Evolutionary conservation across 306 rosid genomes (phyloP).

Genomic region (Carpinus fangiana): DNA sequence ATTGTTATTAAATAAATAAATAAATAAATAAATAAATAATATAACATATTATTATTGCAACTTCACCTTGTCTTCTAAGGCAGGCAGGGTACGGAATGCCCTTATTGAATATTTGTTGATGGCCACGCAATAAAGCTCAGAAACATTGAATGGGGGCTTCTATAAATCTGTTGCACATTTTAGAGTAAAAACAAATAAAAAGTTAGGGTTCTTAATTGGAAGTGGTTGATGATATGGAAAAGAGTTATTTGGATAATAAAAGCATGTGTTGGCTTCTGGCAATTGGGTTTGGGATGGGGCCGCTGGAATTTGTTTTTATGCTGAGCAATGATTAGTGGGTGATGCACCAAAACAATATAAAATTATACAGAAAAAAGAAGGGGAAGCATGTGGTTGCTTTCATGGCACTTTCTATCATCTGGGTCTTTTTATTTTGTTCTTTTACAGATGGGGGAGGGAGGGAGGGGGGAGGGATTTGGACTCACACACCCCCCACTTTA

Average conservation of each 20-base stretch:
- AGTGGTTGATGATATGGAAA: constrained; percentile 27
- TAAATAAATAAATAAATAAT: too few species aligned
- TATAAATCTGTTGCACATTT: too few species aligned
- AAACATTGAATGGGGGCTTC: not conserved
- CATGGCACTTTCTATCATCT: constrained; percentile 51
- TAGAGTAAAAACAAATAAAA: not conserved
- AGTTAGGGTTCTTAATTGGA: constrained; percentile 16
- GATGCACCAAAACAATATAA: constrained; percentile 50
- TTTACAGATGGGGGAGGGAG: not conserved
- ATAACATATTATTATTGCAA: too few species aligned
- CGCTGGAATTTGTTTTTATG: constrained; percentile 55
- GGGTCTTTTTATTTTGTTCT: constrained; percentile 34
- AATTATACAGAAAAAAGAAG: constrained; percentile 27
- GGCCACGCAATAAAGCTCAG: not conserved
- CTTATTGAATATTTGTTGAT: too few species aligned
- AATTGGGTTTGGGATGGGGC: constrained; percentile 59
- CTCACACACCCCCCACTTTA: constrained; percentile 26
- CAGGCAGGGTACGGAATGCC: too few species aligned
- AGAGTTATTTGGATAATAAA: constrained; percentile 32
- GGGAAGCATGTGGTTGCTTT: constrained; percentile 62
- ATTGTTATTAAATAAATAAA: too few species aligned
- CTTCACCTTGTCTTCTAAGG: too few species aligned
- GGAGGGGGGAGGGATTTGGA: constrained; percentile 24
- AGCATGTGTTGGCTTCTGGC: constrained; percentile 39
- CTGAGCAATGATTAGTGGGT: constrained; percentile 72